Evolutionary conservation across 768 basidiomycete genomes (phyloP).

Genomic region (Suillus fuscotomentosus): DNA sequence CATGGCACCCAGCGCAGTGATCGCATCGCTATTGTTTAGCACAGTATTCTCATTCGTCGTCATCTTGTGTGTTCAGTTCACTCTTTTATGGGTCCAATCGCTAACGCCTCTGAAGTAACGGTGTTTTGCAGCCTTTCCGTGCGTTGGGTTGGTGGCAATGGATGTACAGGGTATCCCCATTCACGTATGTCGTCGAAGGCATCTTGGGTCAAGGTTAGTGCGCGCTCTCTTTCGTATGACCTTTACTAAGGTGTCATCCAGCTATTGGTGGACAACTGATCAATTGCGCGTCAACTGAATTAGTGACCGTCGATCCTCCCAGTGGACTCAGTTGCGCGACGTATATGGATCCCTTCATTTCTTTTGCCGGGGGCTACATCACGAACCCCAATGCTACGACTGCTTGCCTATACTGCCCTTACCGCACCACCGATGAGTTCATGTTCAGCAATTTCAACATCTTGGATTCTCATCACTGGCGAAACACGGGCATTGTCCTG

Average conservation of each 20-base stretch:
- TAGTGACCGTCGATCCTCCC: slow-evolving; percentile 52
- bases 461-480: slow-evolving; percentile 51
- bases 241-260: slow-evolving; percentile 10
- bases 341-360: slow-evolving; percentile 53
- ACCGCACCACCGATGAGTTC: slow-evolving; percentile 48
- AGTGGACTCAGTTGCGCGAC: slow-evolving; percentile 48
- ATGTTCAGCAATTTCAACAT: slow-evolving; percentile 53
- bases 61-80: slow-evolving; percentile 36
- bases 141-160: slow-evolving; percentile 34
- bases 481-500: slow-evolving; percentile 52
- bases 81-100: not conserved
- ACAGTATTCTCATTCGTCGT: slow-evolving; percentile 39
- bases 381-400: slow-evolving; percentile 49
- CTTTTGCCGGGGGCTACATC: slow-evolving; percentile 53
- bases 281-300: slow-evolving; percentile 52
- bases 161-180: slow-evolving; percentile 46
- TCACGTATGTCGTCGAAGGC: slow-evolving; percentile 51
- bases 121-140: slow-evolving; percentile 45
- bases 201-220: slow-evolving; percentile 26
- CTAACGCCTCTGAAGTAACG: slow-evolving; percentile 31
- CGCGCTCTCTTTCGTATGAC: not conserved
- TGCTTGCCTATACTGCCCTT: slow-evolving; percentile 58
- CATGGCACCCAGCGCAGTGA: slow-evolving; percentile 39
- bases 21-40: slow-evolving; percentile 39
- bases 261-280: slow-evolving; percentile 43